Evolutionary conservation across 306 rosid species (phyloP).

Genomic region (Castanospermum australe): DNA sequence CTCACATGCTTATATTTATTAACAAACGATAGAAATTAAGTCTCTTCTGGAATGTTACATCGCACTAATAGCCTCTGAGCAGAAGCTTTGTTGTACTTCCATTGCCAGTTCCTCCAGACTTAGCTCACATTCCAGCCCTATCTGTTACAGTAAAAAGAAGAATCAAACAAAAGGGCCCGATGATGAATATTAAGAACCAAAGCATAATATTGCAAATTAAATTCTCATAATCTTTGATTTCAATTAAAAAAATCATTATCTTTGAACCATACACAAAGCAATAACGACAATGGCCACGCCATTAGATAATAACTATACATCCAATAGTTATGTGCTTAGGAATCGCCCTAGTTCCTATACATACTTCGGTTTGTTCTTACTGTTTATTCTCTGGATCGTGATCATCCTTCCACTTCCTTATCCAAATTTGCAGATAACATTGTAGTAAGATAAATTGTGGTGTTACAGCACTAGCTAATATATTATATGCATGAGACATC

Average conservation of each 20-base stretch:
- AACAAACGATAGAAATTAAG: conserved; percentile 15
- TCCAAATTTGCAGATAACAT: not conserved
- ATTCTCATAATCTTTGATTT: no score
- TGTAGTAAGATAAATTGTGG: not conserved
- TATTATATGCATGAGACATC: not conserved
- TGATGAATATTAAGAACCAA: not conserved
- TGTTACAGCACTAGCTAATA: not conserved
- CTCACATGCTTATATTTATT: conserved; percentile 13
- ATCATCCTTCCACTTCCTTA: not conserved
- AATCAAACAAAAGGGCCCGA: not conserved
- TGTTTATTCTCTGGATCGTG: not conserved
- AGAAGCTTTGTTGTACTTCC: conserved; percentile 83
- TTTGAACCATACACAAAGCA: not conserved
- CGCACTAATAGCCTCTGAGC: conserved; percentile 41
- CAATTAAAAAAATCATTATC: no score
- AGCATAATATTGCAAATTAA: not conserved
- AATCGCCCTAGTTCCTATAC: not conserved
- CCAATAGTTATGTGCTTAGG: not conserved
- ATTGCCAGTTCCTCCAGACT: conserved; percentile 86
- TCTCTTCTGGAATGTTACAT: conserved; percentile 5
- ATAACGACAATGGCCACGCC: not conserved
- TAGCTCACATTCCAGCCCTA: conserved; percentile 81
- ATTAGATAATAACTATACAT: not conserved
- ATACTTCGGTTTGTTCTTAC: not conserved
- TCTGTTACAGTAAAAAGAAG: conserved; percentile 44